Conservation (phyloP, 2,329 filamentous ascomycete genomes). For the Fusarium fracticaudum region DNA sequence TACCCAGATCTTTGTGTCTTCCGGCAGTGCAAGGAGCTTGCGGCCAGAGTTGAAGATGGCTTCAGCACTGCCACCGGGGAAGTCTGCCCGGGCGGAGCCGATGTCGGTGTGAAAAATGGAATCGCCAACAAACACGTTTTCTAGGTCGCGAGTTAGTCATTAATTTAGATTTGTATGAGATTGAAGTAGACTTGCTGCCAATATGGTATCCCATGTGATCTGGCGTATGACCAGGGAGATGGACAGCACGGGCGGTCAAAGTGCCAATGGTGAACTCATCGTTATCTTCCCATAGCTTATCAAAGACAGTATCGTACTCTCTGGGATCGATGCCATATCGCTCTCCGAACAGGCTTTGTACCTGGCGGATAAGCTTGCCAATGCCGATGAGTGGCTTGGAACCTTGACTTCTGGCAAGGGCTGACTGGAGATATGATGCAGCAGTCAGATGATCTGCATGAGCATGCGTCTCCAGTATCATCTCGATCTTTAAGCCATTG, state of each 20-base stretch:
- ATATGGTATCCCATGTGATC: slow-evolving; percentile 69
- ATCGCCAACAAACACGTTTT: slow-evolving; percentile 62
- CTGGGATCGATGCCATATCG: slow-evolving; percentile 56
- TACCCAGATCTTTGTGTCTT: slow-evolving; percentile 59
- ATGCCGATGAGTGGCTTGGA: slow-evolving; percentile 60
- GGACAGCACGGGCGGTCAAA: slow-evolving; percentile 56
- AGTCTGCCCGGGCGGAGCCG: slow-evolving; percentile 63
- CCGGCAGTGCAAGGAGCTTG: slow-evolving; percentile 54
- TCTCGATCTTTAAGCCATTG: slow-evolving; percentile 58
- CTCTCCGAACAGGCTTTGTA: slow-evolving; percentile 61
- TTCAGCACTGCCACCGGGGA: slow-evolving; percentile 60
- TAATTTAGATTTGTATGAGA: rapidly evolving
- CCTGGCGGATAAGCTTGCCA: slow-evolving; percentile 60
- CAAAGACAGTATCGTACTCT: slow-evolving; percentile 61
- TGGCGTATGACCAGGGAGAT: slow-evolving; percentile 69
- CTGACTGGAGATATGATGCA: slow-evolving; percentile 64
- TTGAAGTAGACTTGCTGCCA: slow-evolving; percentile 48
- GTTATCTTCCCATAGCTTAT: slow-evolving; percentile 62
- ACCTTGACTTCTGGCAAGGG: slow-evolving; percentile 49
- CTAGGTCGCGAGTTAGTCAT: slow-evolving; percentile 9
- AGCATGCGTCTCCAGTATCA: slow-evolving; percentile 70
- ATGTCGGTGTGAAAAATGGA: slow-evolving; percentile 63
- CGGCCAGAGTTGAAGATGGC: slow-evolving; percentile 56
- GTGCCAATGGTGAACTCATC: slow-evolving; percentile 62
- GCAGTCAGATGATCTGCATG: slow-evolving; percentile 71